These are phyloP conservation scores for Chrysoporthe puriensis DNA, from an alignment of 2,329 filamentous ascomycete species.

Conservation along the genomic window DNA sequence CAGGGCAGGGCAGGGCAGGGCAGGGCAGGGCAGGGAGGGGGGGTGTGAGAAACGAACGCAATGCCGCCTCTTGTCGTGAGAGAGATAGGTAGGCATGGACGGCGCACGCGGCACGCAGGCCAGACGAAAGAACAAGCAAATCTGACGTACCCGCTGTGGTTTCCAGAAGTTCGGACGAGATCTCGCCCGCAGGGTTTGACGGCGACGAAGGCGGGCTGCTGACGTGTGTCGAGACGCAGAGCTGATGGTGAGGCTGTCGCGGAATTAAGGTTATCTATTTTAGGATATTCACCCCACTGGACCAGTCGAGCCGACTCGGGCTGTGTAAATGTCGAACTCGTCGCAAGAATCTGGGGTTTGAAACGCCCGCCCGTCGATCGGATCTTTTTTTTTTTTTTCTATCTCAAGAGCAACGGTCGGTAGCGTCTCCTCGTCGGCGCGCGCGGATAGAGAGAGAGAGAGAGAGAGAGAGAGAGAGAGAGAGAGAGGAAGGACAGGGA, in stretches of 20 bases:
- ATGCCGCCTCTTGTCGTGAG: too few relatives aligned
- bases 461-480: neutral
- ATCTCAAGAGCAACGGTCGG: neutral
- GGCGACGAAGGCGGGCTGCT: neutral
- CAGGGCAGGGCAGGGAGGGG: neutral
- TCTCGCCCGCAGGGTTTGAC: neutral
- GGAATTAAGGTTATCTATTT: conserved; percentile 17
- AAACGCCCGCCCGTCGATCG: neutral
- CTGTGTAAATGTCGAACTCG: neutral
- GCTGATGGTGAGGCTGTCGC: conserved; percentile 18
- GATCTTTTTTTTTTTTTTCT: neutral
- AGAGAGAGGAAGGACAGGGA: neutral
- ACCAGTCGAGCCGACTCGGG: neutral
- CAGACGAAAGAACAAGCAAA: neutral
- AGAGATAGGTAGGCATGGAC: too few relatives aligned
- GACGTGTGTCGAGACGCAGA: conserved; percentile 8
- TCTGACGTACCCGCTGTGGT: conserved; percentile 8
- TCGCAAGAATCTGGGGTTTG: neutral
- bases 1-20: neutral
- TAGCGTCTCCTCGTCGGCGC: neutral
- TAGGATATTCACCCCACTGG: neutral
- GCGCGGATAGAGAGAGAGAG: neutral
- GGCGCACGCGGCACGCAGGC: too few relatives aligned
- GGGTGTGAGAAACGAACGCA: neutral
- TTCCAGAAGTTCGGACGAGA: neutral